Conservation (phyloP, 1,284 basidiomycete genomes). For the Cerioporus squamosus region DNA sequence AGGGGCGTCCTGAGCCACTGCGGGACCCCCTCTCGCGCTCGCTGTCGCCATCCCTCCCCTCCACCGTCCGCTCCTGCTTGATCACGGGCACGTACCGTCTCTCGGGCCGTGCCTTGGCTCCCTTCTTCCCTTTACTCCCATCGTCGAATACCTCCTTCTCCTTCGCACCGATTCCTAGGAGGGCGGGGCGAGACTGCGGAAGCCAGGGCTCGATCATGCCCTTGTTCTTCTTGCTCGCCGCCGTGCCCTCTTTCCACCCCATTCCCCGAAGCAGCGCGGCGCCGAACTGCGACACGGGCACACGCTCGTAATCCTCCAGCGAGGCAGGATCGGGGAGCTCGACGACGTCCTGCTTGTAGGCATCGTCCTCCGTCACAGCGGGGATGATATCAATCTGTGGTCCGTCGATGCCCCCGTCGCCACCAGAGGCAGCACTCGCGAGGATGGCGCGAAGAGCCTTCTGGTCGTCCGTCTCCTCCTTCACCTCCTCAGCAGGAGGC, state of each 20-base stretch:
- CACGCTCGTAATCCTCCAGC: slow-evolving; percentile 86
- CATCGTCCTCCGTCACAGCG: slow-evolving; percentile 74
- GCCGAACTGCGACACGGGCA: slow-evolving; percentile 94
- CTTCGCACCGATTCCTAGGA: slow-evolving; percentile 92
- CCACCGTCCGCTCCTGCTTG: slow-evolving; percentile 51
- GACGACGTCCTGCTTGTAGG: slow-evolving; percentile 78
- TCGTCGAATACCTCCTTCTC: slow-evolving; percentile 73
- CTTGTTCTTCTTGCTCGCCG: slow-evolving; percentile 59
- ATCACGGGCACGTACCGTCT: slow-evolving; percentile 80
- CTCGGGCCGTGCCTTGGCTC: slow-evolving; percentile 52
- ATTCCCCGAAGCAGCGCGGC: slow-evolving; percentile 93
- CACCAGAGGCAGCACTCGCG: slow-evolving; percentile 45
- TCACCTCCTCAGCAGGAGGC: slow-evolving; percentile 35
- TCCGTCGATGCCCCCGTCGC: slow-evolving; percentile 41
- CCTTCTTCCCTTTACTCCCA: slow-evolving; percentile 54
- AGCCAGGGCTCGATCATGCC: slow-evolving; percentile 75
- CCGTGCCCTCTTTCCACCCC: slow-evolving; percentile 91
- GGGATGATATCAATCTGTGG: slow-evolving; percentile 56
- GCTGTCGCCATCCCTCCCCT: slow-evolving; percentile 30
- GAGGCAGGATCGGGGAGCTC: slow-evolving; percentile 79
- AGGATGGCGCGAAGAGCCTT: slow-evolving; percentile 76
- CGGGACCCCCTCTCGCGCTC: slow-evolving; percentile 27
- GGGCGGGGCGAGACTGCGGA: slow-evolving; percentile 78
- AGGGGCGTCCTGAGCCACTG: slow-evolving; percentile 27
- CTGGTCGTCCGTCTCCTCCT: slow-evolving; percentile 71